A percentile compares a stretch with the other conserved stretches of the same genome.
Evolutionary conservation across 169 alveolate genomes (phyloP).

Genomic region (Plasmodium inui): DNA sequence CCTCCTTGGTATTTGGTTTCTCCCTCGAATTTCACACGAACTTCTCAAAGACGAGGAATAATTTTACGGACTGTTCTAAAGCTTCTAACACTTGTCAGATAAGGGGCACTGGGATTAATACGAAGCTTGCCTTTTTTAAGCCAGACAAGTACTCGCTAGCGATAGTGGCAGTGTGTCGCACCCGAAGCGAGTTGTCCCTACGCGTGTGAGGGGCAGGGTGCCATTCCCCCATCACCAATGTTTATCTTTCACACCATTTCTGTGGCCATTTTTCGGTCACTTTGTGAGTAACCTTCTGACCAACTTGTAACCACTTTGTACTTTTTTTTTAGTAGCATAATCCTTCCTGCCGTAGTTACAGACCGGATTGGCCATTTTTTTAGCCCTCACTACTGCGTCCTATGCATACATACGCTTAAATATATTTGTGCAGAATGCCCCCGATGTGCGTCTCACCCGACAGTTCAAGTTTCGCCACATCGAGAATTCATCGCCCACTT

Average conservation of each 20-base stretch:
- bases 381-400: not conserved
- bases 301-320: not conserved
- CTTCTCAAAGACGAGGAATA: constrained; percentile 48
- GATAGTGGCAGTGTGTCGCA: constrained; percentile 56
- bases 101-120: constrained; percentile 49
- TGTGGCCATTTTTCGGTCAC: not conserved
- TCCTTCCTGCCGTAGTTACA: not conserved
- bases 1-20: constrained; percentile 60
- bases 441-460: not conserved
- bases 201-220: not conserved
- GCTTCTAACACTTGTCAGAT: constrained; percentile 35
- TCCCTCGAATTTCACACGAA: constrained; percentile 74
- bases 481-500: not conserved
- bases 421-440: not conserved
- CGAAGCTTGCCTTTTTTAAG: constrained; percentile 27
- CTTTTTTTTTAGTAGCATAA: not conserved
- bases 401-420: not conserved
- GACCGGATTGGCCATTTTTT: not conserved
- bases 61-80: constrained; percentile 45
- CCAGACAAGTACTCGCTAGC: constrained; percentile 57
- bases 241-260: not conserved
- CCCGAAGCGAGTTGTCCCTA: not conserved
- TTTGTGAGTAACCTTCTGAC: not conserved
- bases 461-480: not conserved
- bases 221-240: not conserved